Percentiles rank a stretch among this genome's conserved stretches.
These are phyloP conservation scores for Boletus vinaceobasis DNA, from an alignment of 768 basidiomycete species.

Conservation along the genomic window DNA sequence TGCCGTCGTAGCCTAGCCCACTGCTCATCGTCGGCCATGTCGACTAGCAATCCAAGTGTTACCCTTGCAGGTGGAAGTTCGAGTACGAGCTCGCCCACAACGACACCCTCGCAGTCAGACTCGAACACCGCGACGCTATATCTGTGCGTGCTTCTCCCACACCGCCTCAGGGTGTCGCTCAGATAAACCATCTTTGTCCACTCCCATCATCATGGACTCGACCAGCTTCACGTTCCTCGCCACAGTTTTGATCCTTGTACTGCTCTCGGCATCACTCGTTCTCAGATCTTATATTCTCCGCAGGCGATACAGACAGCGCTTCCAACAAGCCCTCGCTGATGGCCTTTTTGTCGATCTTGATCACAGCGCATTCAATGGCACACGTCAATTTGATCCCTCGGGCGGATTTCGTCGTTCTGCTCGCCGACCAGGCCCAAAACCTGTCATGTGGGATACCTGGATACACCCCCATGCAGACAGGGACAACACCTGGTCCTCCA, in stretches of 20 bases:
- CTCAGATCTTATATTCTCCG: conserved; percentile 61
- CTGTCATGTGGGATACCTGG: conserved; percentile 19
- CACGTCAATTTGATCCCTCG: neutral
- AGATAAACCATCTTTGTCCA: neutral
- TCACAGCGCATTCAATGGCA: neutral
- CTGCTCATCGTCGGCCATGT: conserved; percentile 11
- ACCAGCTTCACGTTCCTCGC: conserved; percentile 69
- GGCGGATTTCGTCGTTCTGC: conserved; percentile 1
- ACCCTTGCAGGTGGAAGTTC: neutral
- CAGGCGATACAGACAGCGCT: conserved; percentile 50
- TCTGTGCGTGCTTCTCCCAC: conserved; percentile 22
- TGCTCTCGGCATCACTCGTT: conserved; percentile 62
- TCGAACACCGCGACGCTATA: conserved; percentile 25
- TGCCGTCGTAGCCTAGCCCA: neutral
- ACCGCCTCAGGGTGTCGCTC: conserved; percentile 10
- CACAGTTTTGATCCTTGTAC: conserved; percentile 63
- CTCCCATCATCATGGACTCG: conserved; percentile 11
- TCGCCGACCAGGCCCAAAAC: conserved; percentile 9
- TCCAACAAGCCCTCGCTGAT: conserved; percentile 51
- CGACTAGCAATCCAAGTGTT: neutral
- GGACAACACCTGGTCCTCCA: conserved; percentile 6
- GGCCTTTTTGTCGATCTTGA: conserved; percentile 39
- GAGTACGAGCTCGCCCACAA: neutral
- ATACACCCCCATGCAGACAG: neutral
- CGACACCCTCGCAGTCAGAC: conserved; percentile 3